These are phyloP conservation scores for Leishmania lainsoni DNA, from an alignment of 208 protist genomes.

Conservation along the genomic window DNA sequence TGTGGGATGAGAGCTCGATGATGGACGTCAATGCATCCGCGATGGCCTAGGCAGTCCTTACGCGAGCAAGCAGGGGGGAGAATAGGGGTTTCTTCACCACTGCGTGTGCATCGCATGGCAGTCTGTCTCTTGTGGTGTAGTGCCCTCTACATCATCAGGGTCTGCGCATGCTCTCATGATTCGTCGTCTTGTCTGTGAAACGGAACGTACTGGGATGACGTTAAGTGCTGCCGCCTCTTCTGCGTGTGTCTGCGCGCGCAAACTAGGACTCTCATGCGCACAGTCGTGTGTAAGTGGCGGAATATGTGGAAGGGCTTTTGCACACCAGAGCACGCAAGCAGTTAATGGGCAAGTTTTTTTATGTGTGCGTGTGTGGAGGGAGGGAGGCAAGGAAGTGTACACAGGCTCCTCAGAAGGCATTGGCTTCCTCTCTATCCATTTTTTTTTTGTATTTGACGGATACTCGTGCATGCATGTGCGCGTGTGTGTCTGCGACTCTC, in stretches of 20 bases:
- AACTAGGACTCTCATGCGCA: background rate
- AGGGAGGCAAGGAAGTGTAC: constrained; percentile 16
- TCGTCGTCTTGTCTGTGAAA: background rate
- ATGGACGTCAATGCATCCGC: constrained; percentile 22
- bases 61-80: background rate
- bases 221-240: background rate
- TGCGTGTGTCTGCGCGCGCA: constrained; percentile 1
- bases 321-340: background rate
- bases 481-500: background rate
- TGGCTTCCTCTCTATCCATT: constrained; percentile 2
- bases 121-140: background rate
- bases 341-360: background rate
- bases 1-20: constrained; percentile 38
- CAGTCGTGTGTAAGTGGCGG: background rate
- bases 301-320: background rate
- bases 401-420: background rate
- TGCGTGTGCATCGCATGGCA: background rate
- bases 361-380: background rate
- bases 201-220: background rate
- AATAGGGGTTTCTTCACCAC: background rate
- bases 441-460: constrained; percentile 9
- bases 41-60: background rate
- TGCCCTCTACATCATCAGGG: background rate
- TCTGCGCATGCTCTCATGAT: background rate
- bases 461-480: background rate